Evolutionary conservation across 257 asterid genomes (phyloP), one percentile per base, ranked within the genome.

Genomic region (Agastache rugosa): DNA sequence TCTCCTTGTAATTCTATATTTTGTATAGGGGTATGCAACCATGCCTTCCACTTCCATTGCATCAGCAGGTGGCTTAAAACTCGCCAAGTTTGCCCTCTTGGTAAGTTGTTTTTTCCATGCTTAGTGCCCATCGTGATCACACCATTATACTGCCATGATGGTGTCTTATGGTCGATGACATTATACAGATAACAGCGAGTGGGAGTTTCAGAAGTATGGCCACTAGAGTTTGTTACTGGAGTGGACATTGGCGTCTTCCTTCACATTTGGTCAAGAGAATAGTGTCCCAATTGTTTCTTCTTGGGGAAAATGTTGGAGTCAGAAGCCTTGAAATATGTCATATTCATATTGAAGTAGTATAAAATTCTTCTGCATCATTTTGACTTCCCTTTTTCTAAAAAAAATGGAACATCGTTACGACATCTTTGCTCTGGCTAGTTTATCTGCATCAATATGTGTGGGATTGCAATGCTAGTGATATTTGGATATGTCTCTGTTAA

Each of bases 21-120:
- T 39, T 72, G 29, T 81, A 6, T 67, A 94, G 99, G 99, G 34
- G 97, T 92, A 66, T 94, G 99, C 88, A 94, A 92, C 86, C 99
- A 92, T 67, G 99, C 99, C 59, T 94, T 94, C 83, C 99, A 94
- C 85, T 94, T 94, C 85, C 99, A 92, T 68, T 94, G 99, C 91
- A 92, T 94, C 75, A 94, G 98, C 87, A 85, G 99, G 75, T 92
- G 98, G 99, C 97, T 94, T 80, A 94, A 94, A 80, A 94, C 97
- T 72, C 97, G 99, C 61, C 98, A 94, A 84, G 99, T 94, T 54
- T 94, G 99, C 84, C 99, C 99, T 17, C 73, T 94, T 11, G 99
- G 99, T 90, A 82, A 78, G 88, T 69, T 4, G 45, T 63, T 34
- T 63, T 34, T 48, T 2, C 29, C 37, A 14, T 34, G 44, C 39